These are phyloP conservation scores for Colletotrichum simmondsii DNA, from an alignment of 2,329 filamentous ascomycete species.

Conservation along the genomic window DNA sequence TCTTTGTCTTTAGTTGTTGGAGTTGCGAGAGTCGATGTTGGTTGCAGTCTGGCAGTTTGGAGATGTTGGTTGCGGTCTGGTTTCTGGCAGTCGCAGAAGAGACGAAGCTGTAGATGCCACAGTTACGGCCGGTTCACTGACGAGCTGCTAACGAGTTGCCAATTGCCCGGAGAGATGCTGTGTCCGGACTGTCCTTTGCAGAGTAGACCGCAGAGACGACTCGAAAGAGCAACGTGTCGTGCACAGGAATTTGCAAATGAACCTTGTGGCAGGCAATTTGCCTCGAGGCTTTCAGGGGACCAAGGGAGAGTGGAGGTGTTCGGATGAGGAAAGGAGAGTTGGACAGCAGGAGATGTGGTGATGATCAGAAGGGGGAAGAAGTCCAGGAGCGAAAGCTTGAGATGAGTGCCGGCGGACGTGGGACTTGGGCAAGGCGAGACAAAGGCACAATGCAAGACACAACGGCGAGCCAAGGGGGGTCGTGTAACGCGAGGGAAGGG, in stretches of 20 bases:
- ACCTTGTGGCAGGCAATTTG: background rate
- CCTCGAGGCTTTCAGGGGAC: background rate
- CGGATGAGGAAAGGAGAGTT: background rate
- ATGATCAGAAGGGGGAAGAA: background rate
- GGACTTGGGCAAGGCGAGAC: background rate
- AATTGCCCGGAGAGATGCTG: background rate
- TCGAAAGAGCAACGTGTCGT: background rate
- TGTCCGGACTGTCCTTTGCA: no score
- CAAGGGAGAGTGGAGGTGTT: constrained; percentile 1
- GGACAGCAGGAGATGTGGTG: background rate
- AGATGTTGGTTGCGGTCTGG: no score
- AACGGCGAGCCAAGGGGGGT: background rate
- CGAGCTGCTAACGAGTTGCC: no score
- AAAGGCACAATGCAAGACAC: background rate
- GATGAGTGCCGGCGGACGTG: background rate
- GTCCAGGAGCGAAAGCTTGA: background rate
- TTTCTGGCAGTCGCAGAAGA: no score
- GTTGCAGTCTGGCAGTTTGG: no score
- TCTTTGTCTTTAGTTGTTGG: background rate
- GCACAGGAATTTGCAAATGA: background rate
- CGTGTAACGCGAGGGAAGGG: background rate
- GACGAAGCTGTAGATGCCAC: no score
- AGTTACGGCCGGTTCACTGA: no score
- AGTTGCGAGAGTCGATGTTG: background rate
- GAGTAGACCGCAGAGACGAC: no score